These are phyloP conservation scores for Triglochin maritima DNA, from an alignment of 106 monocot genomes.

Conservation along the genomic window DNA sequence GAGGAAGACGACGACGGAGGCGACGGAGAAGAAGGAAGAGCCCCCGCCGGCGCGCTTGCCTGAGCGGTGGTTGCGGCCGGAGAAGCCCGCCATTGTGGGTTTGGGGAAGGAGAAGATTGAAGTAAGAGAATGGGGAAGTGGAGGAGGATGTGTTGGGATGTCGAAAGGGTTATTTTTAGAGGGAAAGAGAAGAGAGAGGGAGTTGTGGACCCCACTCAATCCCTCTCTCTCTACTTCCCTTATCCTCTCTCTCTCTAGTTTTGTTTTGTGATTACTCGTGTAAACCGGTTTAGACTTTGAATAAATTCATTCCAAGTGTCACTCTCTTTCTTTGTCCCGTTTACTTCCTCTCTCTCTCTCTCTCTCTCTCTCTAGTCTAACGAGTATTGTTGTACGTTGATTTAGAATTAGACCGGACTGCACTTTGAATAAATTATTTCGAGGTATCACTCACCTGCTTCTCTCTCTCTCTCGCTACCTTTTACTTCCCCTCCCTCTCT, in stretches of 20 bases:
- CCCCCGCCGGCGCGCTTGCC: neutral
- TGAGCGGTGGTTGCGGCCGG: conserved; percentile 1
- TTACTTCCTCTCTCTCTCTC: too few species aligned
- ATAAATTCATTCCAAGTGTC: too few species aligned
- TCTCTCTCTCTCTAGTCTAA: too few species aligned
- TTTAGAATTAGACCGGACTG: too few species aligned
- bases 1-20: neutral
- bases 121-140: conserved; percentile 36
- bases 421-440: too few species aligned
- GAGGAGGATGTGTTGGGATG: conserved; percentile 15
- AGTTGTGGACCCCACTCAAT: conserved; percentile 12
- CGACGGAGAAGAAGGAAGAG: neutral
- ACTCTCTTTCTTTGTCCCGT: too few species aligned
- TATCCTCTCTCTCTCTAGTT: neutral
- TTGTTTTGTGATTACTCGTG: too few species aligned
- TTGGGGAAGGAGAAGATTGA: conserved; percentile 40
- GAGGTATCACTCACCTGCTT: too few species aligned
- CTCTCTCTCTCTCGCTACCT: too few species aligned
- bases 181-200: conserved; percentile 14
- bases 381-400: too few species aligned
- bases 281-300: too few species aligned
- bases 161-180: conserved; percentile 26
- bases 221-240: neutral
- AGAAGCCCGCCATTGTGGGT: conserved; percentile 17
- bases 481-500: too few species aligned